Evolutionary conservation across 2,329 filamentous ascomycete species (phyloP).

Genomic region (Apiospora saccharicola): DNA sequence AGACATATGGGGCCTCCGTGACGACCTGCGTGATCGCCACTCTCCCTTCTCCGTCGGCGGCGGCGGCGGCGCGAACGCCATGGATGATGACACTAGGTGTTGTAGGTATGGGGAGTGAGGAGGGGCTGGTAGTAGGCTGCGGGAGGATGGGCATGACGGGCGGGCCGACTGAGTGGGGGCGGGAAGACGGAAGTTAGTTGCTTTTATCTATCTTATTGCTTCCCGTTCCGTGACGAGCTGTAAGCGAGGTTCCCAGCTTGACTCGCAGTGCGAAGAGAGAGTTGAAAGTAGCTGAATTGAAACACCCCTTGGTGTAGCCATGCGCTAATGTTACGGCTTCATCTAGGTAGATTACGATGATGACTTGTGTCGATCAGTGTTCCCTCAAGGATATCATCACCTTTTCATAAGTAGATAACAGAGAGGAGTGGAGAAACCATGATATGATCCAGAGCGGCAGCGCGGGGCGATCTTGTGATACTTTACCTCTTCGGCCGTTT

Average conservation of each 20-base stretch:
- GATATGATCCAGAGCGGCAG: neutral
- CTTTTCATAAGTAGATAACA: no score
- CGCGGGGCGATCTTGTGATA: conserved; percentile 15
- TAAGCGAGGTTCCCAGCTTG: neutral
- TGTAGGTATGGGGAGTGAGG: neutral
- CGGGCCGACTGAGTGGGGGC: neutral
- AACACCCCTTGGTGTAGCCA: neutral
- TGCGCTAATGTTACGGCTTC: neutral
- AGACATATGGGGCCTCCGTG: neutral
- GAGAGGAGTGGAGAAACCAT: no score
- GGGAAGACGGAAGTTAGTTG: no score
- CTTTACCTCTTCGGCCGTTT: neutral
- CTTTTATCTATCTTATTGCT: neutral
- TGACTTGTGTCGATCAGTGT: neutral
- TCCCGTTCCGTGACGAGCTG: neutral
- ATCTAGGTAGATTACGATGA: neutral
- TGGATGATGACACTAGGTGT: neutral
- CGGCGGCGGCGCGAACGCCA: neutral
- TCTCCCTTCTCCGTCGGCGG: neutral
- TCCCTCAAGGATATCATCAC: no score
- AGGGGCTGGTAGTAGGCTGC: no score
- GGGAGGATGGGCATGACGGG: neutral
- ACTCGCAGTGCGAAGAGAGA: no score
- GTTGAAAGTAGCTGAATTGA: neutral
- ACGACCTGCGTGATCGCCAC: neutral